These are phyloP conservation scores for Cyberlindnera nakhonratchasimensis DNA, from an alignment of 805 yeast genomes.

Conservation along the genomic window DNA sequence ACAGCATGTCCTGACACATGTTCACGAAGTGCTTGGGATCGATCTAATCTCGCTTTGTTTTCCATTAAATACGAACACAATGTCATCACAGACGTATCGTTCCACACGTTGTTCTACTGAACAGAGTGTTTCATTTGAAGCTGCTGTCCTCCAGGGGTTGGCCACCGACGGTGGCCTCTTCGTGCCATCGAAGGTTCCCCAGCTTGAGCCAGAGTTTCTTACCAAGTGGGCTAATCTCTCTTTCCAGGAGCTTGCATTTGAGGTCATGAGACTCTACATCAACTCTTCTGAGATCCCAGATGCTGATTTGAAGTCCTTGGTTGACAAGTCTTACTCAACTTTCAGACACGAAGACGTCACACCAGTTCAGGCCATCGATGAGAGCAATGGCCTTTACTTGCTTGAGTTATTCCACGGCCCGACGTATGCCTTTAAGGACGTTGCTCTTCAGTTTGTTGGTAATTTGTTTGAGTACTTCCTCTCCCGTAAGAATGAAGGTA, in stretches of 20 bases:
- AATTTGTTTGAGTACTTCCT: conserved; percentile 92
- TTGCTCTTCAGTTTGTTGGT: conserved; percentile 96
- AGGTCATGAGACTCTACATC: conserved; percentile 79
- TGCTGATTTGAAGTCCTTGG: conserved; percentile 59
- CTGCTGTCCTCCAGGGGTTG: conserved; percentile 82
- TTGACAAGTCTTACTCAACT: conserved; percentile 77
- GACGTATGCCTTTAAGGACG: conserved; percentile 98
- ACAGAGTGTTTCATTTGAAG: conserved; percentile 66
- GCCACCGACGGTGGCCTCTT: conserved; percentile 97
- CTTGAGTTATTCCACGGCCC: conserved; percentile 98
- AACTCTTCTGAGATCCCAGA: conserved; percentile 67
- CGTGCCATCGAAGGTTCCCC: conserved; percentile 80
- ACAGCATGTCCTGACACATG: not conserved
- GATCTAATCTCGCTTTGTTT: not conserved
- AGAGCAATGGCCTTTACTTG: conserved; percentile 58
- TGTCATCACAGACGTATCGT: conserved; percentile 60
- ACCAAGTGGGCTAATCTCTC: conserved; percentile 67
- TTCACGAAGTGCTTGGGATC: too few species aligned
- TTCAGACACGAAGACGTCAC: conserved; percentile 88
- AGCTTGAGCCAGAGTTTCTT: conserved; percentile 50
- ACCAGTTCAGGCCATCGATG: conserved; percentile 66
- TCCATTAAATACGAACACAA: not conserved
- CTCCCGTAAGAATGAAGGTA: conserved; percentile 60
- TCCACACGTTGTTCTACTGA: conserved; percentile 65
- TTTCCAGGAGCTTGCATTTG: conserved; percentile 84